Conservation (phyloP, 2,329 filamentous ascomycete genomes). For the Colletotrichum cordylinicola region DNA sequence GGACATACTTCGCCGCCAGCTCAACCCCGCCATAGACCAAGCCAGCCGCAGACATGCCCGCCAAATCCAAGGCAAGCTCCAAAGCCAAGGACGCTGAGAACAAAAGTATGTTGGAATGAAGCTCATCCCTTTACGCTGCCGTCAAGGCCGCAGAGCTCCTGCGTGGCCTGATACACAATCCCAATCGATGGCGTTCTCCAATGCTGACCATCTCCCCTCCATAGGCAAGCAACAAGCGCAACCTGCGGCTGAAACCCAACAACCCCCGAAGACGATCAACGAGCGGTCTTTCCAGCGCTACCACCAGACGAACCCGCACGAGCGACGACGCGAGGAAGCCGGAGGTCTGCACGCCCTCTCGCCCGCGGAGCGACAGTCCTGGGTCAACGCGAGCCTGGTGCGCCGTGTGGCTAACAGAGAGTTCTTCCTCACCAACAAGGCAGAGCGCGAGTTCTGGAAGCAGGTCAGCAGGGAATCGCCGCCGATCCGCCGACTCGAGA, state of each 20-base stretch:
- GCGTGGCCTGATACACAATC: background rate
- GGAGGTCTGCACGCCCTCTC: conserved; percentile 51
- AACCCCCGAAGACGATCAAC: conserved; percentile 50
- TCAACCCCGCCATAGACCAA: conserved; percentile 22
- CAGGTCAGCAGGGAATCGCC: conserved; percentile 57
- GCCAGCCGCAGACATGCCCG: conserved; percentile 35
- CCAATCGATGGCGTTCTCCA: conserved; percentile 1
- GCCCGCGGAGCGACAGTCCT: conserved; percentile 54
- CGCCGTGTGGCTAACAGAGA: conserved; percentile 42
- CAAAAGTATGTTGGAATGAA: conserved; percentile 19
- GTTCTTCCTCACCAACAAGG: conserved; percentile 47
- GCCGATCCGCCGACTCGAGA: conserved; percentile 49
- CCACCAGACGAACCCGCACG: conserved; percentile 56
- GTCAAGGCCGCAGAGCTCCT: background rate
- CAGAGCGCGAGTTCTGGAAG: conserved; percentile 65
- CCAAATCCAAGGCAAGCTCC: conserved; percentile 40
- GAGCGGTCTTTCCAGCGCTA: conserved; percentile 53
- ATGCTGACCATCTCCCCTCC: background rate
- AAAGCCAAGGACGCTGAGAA: conserved; percentile 31
- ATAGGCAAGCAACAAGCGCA: conserved; percentile 30
- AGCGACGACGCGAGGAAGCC: conserved; percentile 47
- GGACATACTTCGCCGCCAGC: conserved; percentile 6
- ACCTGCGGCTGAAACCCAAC: conserved; percentile 15
- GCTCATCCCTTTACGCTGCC: conserved; percentile 14
- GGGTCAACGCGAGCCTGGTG: conserved; percentile 52